Percentiles rank a stretch among this genome's conserved stretches.
These are phyloP conservation scores for Pyracantha coccinea DNA, from an alignment of 331 rosid genomes.

Conservation along the genomic window DNA sequence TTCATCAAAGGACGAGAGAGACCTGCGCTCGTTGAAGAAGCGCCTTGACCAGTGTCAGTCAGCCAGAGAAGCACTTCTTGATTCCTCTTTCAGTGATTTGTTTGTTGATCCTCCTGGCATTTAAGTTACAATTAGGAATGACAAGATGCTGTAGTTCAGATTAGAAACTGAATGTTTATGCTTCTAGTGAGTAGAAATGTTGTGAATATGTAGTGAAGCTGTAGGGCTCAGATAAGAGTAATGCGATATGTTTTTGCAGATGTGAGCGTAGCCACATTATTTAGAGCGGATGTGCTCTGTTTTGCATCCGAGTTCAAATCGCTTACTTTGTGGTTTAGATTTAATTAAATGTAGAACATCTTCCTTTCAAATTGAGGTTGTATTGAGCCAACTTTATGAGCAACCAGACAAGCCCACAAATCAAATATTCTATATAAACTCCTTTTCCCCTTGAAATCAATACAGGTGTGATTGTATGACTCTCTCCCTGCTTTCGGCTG, in stretches of 20 bases:
- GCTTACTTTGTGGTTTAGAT: too few species aligned
- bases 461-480: background rate
- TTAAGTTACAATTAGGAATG: background rate
- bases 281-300: background rate
- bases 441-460: background rate
- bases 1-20: constrained; percentile 62
- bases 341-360: background rate
- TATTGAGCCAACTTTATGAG: background rate
- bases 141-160: background rate
- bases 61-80: constrained; percentile 75
- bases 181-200: background rate
- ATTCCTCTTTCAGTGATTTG: constrained; percentile 63
- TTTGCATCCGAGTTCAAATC: background rate
- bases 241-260: too few species aligned
- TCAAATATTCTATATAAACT: background rate
- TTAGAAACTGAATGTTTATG: background rate
- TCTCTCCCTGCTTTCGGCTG: constrained; percentile 40
- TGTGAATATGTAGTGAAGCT: background rate
- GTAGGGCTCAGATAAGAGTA: background rate
- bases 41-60: constrained; percentile 65
- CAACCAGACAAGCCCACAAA: background rate
- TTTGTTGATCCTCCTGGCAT: constrained; percentile 12
- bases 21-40: constrained; percentile 83
- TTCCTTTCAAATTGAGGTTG: background rate
- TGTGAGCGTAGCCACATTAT: background rate